A percentile compares a stretch with the other conserved stretches of the same genome.
Evolutionary conservation across 352 stramenopile genomes (phyloP).

Genomic region (Phytophthora constricta): DNA sequence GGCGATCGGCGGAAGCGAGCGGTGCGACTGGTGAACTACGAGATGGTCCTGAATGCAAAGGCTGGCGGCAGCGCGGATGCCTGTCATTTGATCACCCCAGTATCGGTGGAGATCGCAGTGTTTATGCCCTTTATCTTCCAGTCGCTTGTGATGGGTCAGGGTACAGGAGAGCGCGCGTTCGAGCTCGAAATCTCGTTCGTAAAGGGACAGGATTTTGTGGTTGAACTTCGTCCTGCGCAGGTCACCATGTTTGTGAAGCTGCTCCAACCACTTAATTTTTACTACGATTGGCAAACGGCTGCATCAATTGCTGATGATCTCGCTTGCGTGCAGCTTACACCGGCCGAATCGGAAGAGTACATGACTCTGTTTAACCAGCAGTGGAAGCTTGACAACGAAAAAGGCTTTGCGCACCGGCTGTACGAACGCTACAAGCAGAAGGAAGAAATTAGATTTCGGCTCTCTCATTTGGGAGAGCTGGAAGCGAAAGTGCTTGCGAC

Average conservation of each 20-base stretch:
- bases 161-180: conserved; percentile 45
- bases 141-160: conserved; percentile 58
- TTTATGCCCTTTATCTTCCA: conserved; percentile 76
- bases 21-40: conserved; percentile 66
- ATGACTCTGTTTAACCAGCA: conserved; percentile 62
- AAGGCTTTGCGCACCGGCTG: conserved; percentile 41
- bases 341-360: conserved; percentile 61
- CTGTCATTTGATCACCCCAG: conserved; percentile 57
- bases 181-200: conserved; percentile 63
- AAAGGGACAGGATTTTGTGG: conserved; percentile 32
- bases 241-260: conserved; percentile 64
- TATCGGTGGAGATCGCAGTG: conserved; percentile 65
- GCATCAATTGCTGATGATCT: conserved; percentile 65
- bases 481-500: conserved; percentile 66
- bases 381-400: conserved; percentile 65
- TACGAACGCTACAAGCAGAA: conserved; percentile 55
- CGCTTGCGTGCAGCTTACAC: conserved; percentile 62
- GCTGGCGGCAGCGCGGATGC: conserved; percentile 35
- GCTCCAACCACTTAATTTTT: conserved; percentile 60
- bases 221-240: conserved; percentile 76
- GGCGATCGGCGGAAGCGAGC: conserved; percentile 50
- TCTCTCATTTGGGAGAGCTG: conserved; percentile 51
- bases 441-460: conserved; percentile 45
- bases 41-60: conserved; percentile 70
- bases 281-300: conserved; percentile 75